These are phyloP conservation scores for Barnettozyma populi DNA, from an alignment of 805 yeast genomes.

Conservation along the genomic window DNA sequence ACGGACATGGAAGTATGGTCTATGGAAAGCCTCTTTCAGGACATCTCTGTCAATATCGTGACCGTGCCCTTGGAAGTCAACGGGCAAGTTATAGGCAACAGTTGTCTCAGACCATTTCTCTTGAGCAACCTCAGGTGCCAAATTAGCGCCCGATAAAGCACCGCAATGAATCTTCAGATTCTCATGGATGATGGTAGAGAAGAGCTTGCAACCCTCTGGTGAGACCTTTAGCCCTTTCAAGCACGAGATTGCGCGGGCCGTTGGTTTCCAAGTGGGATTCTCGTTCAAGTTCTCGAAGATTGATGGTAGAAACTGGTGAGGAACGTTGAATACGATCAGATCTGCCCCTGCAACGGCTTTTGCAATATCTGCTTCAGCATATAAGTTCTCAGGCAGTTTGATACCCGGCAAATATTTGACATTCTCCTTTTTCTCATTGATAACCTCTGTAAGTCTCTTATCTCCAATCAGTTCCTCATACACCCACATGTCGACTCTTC, in stretches of 20 bases:
- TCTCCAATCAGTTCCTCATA: constrained; percentile 81
- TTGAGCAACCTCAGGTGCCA: constrained; percentile 94
- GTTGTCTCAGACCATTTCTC: constrained; percentile 98
- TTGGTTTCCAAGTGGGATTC: constrained; percentile 59
- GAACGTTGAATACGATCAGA: constrained; percentile 87
- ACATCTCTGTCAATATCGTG: constrained; percentile 57
- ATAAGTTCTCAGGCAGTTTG: constrained; percentile 73
- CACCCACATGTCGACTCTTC: constrained; percentile 93
- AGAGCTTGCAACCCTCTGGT: constrained; percentile 75
- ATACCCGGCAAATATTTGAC: constrained; percentile 92
- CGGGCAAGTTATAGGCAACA: constrained; percentile 79
- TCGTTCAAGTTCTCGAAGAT: constrained; percentile 63
- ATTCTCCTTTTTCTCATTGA: constrained; percentile 87
- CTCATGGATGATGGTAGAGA: constrained; percentile 74
- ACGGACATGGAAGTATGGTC: constrained; percentile 96
- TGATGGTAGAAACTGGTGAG: constrained; percentile 88
- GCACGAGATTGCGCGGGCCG: constrained; percentile 87
- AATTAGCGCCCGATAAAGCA: constrained; percentile 93
- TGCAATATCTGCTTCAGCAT: constrained; percentile 80
- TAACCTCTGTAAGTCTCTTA: constrained; percentile 70
- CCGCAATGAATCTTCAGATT: constrained; percentile 87
- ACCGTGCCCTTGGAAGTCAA: constrained; percentile 43
- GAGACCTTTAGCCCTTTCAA: constrained; percentile 85
- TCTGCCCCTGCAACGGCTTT: constrained; percentile 78
- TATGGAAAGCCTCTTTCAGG: constrained; percentile 83